phyloP scores from a whole-genome alignment of 192 early-diverging fungal genomes.

The Coemansia sp. region DNA sequence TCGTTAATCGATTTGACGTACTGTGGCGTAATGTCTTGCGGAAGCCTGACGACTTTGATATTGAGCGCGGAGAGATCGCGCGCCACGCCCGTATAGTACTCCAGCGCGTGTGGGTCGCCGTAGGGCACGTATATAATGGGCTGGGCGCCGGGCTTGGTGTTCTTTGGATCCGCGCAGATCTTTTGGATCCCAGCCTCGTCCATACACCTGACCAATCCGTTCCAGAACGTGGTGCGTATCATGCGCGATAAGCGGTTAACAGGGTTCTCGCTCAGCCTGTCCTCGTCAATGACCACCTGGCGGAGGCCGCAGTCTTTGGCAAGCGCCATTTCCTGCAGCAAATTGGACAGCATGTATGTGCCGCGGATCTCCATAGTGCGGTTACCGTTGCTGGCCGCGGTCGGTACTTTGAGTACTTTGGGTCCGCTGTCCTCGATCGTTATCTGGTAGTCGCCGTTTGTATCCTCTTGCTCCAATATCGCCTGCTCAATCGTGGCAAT shows the following conservation, averaged over 20 bases:
- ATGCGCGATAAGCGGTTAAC: constrained; percentile 87
- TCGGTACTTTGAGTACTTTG: constrained; percentile 84
- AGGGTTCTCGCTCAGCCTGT: constrained; percentile 92
- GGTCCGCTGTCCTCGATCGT: constrained; percentile 92
- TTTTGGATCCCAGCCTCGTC: constrained; percentile 84
- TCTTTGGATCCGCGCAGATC: constrained; percentile 94
- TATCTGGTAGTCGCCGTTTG: constrained; percentile 93
- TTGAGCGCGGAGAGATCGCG: constrained; percentile 68
- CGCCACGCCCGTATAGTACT: constrained; percentile 82
- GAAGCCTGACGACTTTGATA: constrained; percentile 81
- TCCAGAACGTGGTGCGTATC: constrained; percentile 95
- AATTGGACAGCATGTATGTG: constrained; percentile 93
- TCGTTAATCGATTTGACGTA: constrained; percentile 94
- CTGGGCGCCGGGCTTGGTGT: constrained; percentile 71
- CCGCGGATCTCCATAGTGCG: constrained; percentile 90
- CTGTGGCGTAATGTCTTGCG: constrained; percentile 81
- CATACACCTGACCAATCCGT: constrained; percentile 88
- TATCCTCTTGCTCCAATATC: constrained; percentile 93
- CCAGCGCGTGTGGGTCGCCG: constrained; percentile 71
- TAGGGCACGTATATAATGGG: constrained; percentile 93
- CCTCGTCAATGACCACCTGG: constrained; percentile 88
- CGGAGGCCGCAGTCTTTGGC: constrained; percentile 87
- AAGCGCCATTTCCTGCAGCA: constrained; percentile 93
- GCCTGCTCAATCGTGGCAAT: constrained; percentile 78
- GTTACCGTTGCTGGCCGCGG: constrained; percentile 85